Percentiles rank a stretch among this genome's conserved stretches.
Evolutionary conservation across 2,329 filamentous ascomycete species (phyloP).

Genomic region (Aspergillus jensenii): DNA sequence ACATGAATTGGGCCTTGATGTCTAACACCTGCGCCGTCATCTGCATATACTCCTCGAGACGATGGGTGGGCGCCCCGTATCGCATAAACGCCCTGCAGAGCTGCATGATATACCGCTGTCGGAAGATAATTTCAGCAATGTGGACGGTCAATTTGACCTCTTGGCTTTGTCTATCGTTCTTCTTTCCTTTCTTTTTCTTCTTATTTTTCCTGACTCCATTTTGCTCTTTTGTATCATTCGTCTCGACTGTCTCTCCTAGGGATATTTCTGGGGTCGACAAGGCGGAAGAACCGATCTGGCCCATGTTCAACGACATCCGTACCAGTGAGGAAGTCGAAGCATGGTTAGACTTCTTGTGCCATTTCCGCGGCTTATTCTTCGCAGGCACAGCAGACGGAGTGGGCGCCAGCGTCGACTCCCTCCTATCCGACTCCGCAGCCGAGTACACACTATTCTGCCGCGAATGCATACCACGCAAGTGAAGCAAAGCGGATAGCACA

Average conservation of each 20-base stretch:
- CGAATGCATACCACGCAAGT: conserved; percentile 3
- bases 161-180: conserved; percentile 41
- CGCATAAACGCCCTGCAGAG: conserved; percentile 86
- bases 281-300: conserved; percentile 15
- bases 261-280: conserved; percentile 14
- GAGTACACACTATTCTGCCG: conserved; percentile 5
- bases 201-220: conserved; percentile 6
- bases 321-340: conserved; percentile 39
- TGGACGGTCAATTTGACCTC: conserved; percentile 62
- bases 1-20: conserved; percentile 88
- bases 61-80: conserved; percentile 89
- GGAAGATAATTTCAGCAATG: conserved; percentile 71
- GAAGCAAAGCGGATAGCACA: conserved; percentile 6
- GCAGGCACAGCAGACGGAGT: conserved; percentile 34
- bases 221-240: too few species aligned
- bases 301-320: conserved; percentile 39
- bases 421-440: conserved; percentile 26
- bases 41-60: conserved; percentile 85
- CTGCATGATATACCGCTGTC: conserved; percentile 81
- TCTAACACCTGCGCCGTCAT: conserved; percentile 87
- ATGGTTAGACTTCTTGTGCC: conserved; percentile 40
- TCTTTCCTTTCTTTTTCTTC: conserved; percentile 18
- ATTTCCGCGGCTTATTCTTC: conserved; percentile 39
- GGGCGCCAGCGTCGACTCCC: conserved; percentile 24
- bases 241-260: too few species aligned